Conservation (phyloP, 1,139 yeast genomes). For the Blastobotrys persicus region DNA sequence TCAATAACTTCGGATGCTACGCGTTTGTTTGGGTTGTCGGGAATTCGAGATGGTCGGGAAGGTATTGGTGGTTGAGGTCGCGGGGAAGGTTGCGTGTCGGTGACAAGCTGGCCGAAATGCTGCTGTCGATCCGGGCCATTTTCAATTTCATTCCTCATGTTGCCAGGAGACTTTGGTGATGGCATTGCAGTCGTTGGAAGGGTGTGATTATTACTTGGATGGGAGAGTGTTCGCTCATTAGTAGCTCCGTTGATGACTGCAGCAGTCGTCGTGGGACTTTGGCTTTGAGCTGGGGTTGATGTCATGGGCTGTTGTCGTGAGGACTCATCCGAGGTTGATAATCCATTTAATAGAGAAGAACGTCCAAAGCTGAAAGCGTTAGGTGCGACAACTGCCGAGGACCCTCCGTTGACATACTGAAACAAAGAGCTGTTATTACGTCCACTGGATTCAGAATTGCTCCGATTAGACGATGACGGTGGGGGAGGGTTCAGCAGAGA, state of each 20-base stretch:
- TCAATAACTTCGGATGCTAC: conserved; percentile 25
- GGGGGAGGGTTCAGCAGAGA: conserved; percentile 1
- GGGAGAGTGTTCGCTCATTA: neutral
- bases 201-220: too few species aligned
- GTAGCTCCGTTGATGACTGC: neutral
- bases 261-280: neutral
- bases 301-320: neutral
- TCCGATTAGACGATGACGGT: neutral
- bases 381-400: neutral
- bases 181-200: too few species aligned
- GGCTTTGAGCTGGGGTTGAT: neutral
- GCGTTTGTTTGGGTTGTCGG: conserved; percentile 1
- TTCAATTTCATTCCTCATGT: too few species aligned
- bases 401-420: neutral
- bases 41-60: neutral
- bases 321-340: neutral
- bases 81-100: conserved; percentile 3
- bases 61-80: conserved; percentile 5
- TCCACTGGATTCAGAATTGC: neutral
- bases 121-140: conserved; percentile 4
- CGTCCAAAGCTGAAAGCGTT: neutral
- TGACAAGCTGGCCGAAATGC: neutral
- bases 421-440: neutral
- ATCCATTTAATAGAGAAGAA: neutral
- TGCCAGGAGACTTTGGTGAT: too few species aligned